Evolutionary conservation across 2,329 filamentous ascomycete genomes (phyloP), one percentile per base, ranked within the genome.

Genomic region (Cercospora janseana): DNA sequence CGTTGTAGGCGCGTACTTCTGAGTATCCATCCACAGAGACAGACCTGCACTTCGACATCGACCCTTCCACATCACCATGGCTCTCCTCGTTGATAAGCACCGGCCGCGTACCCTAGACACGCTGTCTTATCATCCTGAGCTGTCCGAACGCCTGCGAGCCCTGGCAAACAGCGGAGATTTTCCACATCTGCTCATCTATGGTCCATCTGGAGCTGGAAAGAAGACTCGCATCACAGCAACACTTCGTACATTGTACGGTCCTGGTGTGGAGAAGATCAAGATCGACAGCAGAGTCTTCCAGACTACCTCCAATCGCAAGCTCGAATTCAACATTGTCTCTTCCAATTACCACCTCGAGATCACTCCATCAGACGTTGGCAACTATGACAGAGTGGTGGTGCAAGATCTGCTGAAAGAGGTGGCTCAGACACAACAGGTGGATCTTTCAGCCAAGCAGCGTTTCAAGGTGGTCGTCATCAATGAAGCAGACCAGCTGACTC

Each of bases 401-500:
- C 93, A 98, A 67, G 93, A 97, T 65, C 76, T 98, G 41, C 76
- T 98, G 41, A 98, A 98, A 70, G 93, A 98, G 71, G 92, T 98
- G 4, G 93, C 94, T 23, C 94, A 98, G 72, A 98, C 93, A 46
- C 93, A 98, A 69, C 94, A 98, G 73, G 93, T 98, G n/a, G 93
- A 98, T 69, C 78, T 93, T 60, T 79, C 83, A 9, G 94, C 94
- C 12, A 87, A 83, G 68, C 93, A 98, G 69, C 81, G 85, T 35
- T 98, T 98, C 80, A 98, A 98, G 73, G 91, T 98, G 1, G 93
- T 98, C 1, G 92, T 98, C 27, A 97, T 98, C 78, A 98, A 98
- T 64, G 93, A 98, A 75, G 93, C 93, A 6, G 94, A 98, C 67
- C 88, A 95, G 66, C 78, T 98, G 58, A 93, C 86, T 3, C 79